Evolutionary conservation across 208 protist species (phyloP), one percentile per base, ranked within the genome.

Genomic region (Vickermania ingenoplastis): DNA sequence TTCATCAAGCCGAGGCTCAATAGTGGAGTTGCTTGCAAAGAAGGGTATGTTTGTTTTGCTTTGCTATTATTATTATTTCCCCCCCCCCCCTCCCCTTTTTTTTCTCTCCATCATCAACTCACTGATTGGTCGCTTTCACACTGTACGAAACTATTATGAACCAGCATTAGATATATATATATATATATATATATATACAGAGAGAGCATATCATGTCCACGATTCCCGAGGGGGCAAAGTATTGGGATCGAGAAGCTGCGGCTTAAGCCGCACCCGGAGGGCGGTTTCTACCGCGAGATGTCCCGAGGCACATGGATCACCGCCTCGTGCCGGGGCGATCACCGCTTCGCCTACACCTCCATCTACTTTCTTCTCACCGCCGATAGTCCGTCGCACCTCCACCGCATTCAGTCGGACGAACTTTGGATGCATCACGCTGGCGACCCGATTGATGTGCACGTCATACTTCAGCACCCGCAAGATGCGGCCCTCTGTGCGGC

Each of bases 321-420:
- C 2, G 1, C 51, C n/a, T 79, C 74, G 27, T 31, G 69, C 49
- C 54, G 48, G 14, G 63, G 61, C 30, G 50, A 56, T 41, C 54
- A 29, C 21, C 29, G 29, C 26, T 22, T 22, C 5, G 54, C 54
- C 25, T 48, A 29, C 54, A 48, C 54, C 13, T 41, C 29, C 23
- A 59, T 59, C 54, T 41, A 59, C 54, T 41, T 59, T 22, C 54
- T 59, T 7, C 54, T 59, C 25, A 59, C 54, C 13, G 23, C n/a
- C 7, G 4, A 14, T 11, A 59, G 54, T 57, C 75, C 79, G 2
- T 81, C 79, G 1, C 79, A 79, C 64, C 65, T 81, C 29, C 79
- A 81, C 58, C 79, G 79, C 22, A 67, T 79, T 22, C 56, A 62
- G 54, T 71, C 71, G 1, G 79, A 81, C 29, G 79, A 86, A 56